Percentiles rank a stretch among this genome's conserved stretches.
These are phyloP conservation scores for Exophiala sp. DNA, from an alignment of 2,329 filamentous ascomycete genomes.

Conservation along the genomic window DNA sequence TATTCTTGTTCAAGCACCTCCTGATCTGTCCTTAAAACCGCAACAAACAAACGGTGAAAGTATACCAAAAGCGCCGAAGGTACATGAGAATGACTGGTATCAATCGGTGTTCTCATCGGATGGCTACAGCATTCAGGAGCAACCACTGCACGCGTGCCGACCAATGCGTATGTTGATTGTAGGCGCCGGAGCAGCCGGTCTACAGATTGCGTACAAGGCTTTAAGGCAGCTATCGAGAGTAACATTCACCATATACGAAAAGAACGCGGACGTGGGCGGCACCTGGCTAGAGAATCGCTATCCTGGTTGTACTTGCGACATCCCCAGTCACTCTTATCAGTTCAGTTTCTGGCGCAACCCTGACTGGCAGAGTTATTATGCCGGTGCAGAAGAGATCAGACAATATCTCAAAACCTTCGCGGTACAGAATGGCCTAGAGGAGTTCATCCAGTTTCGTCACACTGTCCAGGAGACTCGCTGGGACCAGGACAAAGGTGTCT, in stretches of 20 bases:
- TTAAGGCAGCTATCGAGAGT: constrained; percentile 17
- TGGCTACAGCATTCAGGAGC: constrained; percentile 19
- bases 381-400: constrained; percentile 29
- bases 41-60: too few species aligned
- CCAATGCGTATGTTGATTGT: constrained; percentile 23
- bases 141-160: constrained; percentile 10
- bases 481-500: constrained; percentile 21
- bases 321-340: constrained; percentile 54
- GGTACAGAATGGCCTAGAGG: too few species aligned
- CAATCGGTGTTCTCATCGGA: constrained; percentile 16
- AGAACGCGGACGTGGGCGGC: constrained; percentile 32
- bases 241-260: constrained; percentile 30
- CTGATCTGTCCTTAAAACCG: too few species aligned
- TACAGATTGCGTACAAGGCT: constrained; percentile 30
- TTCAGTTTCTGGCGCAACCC: constrained; percentile 48
- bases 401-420: constrained; percentile 31
- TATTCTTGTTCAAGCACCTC: too few species aligned
- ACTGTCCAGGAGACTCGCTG: constrained; percentile 24
- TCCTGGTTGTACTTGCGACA: constrained; percentile 31
- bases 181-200: constrained; percentile 32
- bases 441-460: too few species aligned
- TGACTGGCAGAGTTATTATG: constrained; percentile 29
- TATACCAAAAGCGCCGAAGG: too few species aligned
- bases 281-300: constrained; percentile 33
- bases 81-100: constrained; percentile 20